Evolutionary conservation across 139 green algal species (phyloP), one percentile per base, ranked within the genome.

Genomic region (Nannochloris sp.): DNA sequence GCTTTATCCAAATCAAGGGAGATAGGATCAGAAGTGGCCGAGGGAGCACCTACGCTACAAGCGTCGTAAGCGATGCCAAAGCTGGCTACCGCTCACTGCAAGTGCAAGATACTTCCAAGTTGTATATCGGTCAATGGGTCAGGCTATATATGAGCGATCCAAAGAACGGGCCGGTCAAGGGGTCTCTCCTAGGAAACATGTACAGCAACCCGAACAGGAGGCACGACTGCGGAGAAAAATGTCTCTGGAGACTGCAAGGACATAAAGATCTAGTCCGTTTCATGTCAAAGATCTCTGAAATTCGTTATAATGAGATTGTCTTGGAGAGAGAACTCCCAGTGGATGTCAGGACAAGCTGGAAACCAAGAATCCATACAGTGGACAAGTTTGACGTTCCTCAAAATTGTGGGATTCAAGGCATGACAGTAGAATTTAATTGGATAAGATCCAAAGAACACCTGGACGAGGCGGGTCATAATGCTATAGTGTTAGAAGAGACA

Each of bases 361-460:
- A 26, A 14, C 23, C 58, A n/a, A 25, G 56, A 51, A 29, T 64
- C 25, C 58, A 64, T 31, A 17, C 9, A 13, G n/a, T 64, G 40
- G n/a, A 23, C 25, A 17, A 59, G 14, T 9, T 12, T 29, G 12
- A 30, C 17, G 25, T 64, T 28, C 58, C 58, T 12, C 58, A 51
- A 11, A 51, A 64, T 25, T 64, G 58, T 31, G 58, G 58, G 6
- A 1, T 64, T 25, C 20, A 64, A 64, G 58, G 20, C 56, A 20
- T 64, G 2, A 49, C 20, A 2, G 25, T 64, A 28, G 40, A 56
- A 29, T 64, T 64, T 11, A 9, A 2, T 6, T 59, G 16, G 12
- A 28, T 57, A 2, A 28, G 40, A 9, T 31, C 25, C 3, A 36
- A 50, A 51, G 12, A 29, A 12, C 58, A 64, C 30, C 0, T 56